phyloP scores from a whole-genome alignment of 116 monocot genomes.

The Papilionanthe hybrid region DNA sequence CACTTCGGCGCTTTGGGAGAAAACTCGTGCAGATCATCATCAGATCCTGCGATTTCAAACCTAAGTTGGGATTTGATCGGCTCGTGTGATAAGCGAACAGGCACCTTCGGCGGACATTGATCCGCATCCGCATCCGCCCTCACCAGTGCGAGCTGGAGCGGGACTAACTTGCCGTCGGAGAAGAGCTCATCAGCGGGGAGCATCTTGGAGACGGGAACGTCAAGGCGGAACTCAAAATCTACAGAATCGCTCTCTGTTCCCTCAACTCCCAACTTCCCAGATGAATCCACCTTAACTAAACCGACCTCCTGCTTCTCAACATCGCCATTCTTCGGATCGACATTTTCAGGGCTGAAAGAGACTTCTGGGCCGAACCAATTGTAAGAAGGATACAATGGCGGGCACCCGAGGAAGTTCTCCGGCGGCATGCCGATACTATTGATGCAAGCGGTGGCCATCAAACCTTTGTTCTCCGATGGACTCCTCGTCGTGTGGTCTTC shows the following conservation, averaged over 20 bases:
- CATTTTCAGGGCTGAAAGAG: constrained; percentile 22
- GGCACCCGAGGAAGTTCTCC: constrained; percentile 10
- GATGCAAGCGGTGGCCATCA: constrained; percentile 1
- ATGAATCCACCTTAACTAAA: neutral
- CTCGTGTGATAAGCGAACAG: constrained; percentile 7
- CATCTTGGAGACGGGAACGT: constrained; percentile 34
- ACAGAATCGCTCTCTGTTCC: neutral
- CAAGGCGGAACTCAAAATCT: constrained; percentile 45
- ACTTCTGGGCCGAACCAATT: constrained; percentile 18
- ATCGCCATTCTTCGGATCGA: neutral
- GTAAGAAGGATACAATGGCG: neutral
- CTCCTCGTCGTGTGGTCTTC: neutral
- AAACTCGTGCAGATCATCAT: constrained; percentile 16
- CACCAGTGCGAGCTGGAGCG: constrained; percentile 36
- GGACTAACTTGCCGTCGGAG: constrained; percentile 69
- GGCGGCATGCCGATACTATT: constrained; percentile 1
- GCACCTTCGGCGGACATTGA: neutral
- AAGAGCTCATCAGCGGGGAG: constrained; percentile 77
- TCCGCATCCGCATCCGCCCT: neutral
- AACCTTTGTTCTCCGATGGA: neutral
- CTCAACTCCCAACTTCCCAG: neutral
- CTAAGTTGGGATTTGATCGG: neutral
- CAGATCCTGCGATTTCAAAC: constrained; percentile 4
- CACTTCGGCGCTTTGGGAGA: constrained; percentile 62
- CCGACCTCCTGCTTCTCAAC: neutral